A percentile compares a stretch with the other conserved stretches of the same genome.
Evolutionary conservation across 805 yeast species (phyloP).

Genomic region (Saturnispora quitensis): DNA sequence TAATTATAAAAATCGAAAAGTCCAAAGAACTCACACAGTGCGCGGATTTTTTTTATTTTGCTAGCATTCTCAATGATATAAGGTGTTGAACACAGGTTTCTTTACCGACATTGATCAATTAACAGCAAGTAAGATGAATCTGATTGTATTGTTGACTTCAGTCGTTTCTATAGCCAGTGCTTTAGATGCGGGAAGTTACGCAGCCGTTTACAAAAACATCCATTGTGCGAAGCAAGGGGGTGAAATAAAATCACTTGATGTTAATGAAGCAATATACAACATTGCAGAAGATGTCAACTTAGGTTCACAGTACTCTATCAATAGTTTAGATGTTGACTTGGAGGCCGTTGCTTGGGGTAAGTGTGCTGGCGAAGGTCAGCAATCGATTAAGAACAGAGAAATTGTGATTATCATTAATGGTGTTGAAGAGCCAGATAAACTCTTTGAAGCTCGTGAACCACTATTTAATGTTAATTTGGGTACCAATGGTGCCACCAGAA

Average conservation of each 20-base stretch:
- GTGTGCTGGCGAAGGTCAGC: neutral
- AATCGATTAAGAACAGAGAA: conserved; percentile 1
- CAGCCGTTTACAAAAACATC: conserved; percentile 22
- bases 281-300: conserved; percentile 1
- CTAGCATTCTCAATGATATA: neutral
- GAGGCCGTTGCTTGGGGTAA: conserved; percentile 17
- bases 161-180: neutral
- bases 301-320: neutral
- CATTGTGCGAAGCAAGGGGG: neutral
- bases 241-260: conserved; percentile 2
- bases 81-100: neutral
- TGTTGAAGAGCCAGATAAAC: conserved; percentile 28
- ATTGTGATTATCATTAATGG: conserved; percentile 36
- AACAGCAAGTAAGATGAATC: neutral
- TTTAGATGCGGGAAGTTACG: conserved; percentile 17
- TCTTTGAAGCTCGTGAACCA: conserved; percentile 21
- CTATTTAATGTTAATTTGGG: conserved; percentile 15
- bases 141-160: neutral
- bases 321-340: neutral
- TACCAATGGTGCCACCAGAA: conserved; percentile 16
- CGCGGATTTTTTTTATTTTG: neutral
- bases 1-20: too few relatives aligned
- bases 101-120: neutral
- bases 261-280: conserved; percentile 8
- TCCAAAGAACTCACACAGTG: neutral